Evolutionary conservation across 495 filamentous ascomycete species (phyloP), one percentile per base, ranked within the genome.

Genomic region (Penicillium cosmopolitanum): DNA sequence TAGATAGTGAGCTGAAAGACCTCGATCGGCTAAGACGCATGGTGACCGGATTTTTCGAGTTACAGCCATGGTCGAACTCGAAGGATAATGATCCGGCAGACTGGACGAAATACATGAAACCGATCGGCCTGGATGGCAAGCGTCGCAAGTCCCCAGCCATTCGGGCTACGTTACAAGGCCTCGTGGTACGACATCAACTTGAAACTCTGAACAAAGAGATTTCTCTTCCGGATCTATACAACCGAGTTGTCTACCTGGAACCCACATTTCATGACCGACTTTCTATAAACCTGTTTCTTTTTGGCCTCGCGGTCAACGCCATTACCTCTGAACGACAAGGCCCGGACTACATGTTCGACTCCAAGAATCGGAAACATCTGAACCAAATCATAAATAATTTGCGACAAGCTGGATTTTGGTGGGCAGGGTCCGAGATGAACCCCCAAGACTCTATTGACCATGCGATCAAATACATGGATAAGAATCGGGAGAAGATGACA

Each of bases 361-460:
- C 85, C 0, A 83, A 81, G 7, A 93, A 92, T 65, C 72, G 82
- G 23, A 86, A 83, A 42, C 74, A 80, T 51, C 76, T 97, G 0
- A 74, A 83, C 46, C 74, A 84, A 31, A 77, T 94, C 1, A 87
- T 94, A 13, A 82, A 80, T 52, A 97, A 98, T 67, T 75, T 98
- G 33, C 81, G 90, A 23, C 89, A 96, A 66, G 87, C 91, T n/a
- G 89, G 89, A 42, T 96, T 97, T 66, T 95, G 92, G 76, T 96
- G 93, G 81, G 87, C 88, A 9, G 92, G 93, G 36, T 92, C 89
- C 57, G 85, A 86, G 0, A 77, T 78, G 12, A 84, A 93, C 58
- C 80, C 96, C 5, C 50, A 67, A 5, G 82, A 76, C 16, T 82
- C 89, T 4, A 62, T 94, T 6, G 79, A 89, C 15, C 84, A 82